A percentile compares a stretch with the other conserved stretches of the same genome.
Evolutionary conservation across 2,329 filamentous ascomycete species (phyloP).

Genomic region (Pestalotiopsis sp.): DNA sequence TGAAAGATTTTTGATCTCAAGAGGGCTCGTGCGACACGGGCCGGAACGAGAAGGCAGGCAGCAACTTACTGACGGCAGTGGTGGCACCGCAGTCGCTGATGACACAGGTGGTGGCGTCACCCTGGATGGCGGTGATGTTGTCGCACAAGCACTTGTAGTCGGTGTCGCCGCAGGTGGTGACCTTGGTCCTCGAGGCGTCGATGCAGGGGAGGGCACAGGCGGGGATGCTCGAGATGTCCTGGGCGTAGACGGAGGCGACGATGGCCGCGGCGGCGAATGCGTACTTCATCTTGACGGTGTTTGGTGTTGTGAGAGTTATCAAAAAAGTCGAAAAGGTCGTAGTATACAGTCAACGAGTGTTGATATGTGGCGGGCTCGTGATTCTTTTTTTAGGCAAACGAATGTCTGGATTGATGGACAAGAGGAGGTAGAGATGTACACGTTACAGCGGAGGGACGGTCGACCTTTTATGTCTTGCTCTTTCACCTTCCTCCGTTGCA

Average conservation of each 20-base stretch:
- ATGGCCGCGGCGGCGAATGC: constrained; percentile 19
- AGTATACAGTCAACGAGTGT: constrained; percentile 9
- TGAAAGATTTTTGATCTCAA: neutral
- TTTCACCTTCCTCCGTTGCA: neutral
- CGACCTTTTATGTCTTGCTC: constrained; percentile 2
- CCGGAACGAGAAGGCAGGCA: neutral
- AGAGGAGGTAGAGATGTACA: neutral
- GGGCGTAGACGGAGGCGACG: constrained; percentile 20
- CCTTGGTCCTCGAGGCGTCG: constrained; percentile 16
- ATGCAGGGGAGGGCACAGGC: constrained; percentile 24
- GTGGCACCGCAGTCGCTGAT: constrained; percentile 20
- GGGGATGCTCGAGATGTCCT: constrained; percentile 23
- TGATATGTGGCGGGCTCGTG: neutral
- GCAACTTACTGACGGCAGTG: constrained; percentile 14
- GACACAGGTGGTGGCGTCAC: constrained; percentile 21
- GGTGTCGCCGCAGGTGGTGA: constrained; percentile 18
- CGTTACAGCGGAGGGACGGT: neutral
- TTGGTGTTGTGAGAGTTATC: constrained; percentile 1
- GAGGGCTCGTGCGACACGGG: neutral
- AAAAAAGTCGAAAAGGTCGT: neutral
- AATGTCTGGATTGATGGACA: constrained; percentile 4
- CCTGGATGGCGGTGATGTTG: constrained; percentile 17
- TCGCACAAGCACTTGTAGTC: constrained; percentile 28
- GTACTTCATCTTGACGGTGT: constrained; percentile 25
- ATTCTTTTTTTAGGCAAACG: neutral